phyloP scores from a whole-genome alignment of 257 asterid species.

The Salvia hispanica region DNA sequence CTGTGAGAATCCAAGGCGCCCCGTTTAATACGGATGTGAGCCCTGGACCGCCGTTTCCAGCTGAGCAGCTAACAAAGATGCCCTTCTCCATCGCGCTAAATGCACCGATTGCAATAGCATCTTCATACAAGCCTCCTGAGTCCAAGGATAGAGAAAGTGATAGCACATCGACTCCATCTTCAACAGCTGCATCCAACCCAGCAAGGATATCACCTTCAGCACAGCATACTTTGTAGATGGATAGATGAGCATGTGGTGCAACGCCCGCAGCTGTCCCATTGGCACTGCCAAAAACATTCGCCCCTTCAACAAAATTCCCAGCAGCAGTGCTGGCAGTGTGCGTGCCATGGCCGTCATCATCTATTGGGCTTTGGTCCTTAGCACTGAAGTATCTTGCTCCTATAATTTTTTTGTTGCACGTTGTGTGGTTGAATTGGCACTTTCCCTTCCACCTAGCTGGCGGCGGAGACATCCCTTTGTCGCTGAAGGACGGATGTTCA shows the following conservation, averaged over 20 bases:
- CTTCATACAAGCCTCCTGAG: constrained; percentile 7
- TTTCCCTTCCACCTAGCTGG: no score
- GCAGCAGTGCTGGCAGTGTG: constrained; percentile 35
- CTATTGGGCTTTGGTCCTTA: not conserved
- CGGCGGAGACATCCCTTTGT: no score
- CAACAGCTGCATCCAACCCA: constrained; percentile 36
- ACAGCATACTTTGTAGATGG: constrained; percentile 44
- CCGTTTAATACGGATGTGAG: constrained; percentile 17
- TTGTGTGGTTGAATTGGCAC: no score
- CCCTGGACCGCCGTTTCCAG: constrained; percentile 33
- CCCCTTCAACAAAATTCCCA: constrained; percentile 25
- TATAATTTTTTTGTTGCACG: no score
- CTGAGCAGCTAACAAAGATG: constrained; percentile 38
- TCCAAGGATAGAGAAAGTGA: constrained; percentile 32
- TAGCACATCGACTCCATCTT: constrained; percentile 40
- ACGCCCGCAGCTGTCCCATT: constrained; percentile 36
- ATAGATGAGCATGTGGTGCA: constrained; percentile 38
- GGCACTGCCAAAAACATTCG: constrained; percentile 26
- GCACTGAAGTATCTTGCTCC: no score
- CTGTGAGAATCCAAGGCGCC: constrained; percentile 41
- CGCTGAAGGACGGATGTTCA: no score
- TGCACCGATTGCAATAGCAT: constrained; percentile 26
- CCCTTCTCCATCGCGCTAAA: constrained; percentile 35
- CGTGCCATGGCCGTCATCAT: constrained; percentile 35
- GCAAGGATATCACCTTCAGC: constrained; percentile 33